Conservation (phyloP, 208 protist genomes). For the Acanthamoeba sp. region DNA sequence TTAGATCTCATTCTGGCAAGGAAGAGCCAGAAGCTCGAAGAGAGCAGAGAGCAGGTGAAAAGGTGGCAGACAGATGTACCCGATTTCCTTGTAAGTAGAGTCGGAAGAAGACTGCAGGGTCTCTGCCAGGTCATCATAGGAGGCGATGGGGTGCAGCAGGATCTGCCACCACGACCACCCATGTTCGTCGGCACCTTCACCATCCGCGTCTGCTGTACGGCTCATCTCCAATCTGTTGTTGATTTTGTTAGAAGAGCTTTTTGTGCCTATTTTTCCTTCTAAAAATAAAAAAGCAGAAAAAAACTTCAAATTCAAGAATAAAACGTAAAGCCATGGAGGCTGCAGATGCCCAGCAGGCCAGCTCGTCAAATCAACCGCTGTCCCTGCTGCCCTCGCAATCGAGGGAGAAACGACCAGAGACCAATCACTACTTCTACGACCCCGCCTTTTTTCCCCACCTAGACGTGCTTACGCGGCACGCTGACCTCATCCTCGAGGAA, state of each 20-base stretch:
- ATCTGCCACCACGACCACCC: neutral
- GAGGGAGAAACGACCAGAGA: constrained; percentile 17
- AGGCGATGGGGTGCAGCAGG: constrained; percentile 18
- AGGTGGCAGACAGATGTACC: neutral
- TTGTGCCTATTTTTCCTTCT: too few species aligned
- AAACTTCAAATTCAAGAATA: neutral
- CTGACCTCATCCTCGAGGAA: constrained; percentile 31
- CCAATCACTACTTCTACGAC: constrained; percentile 75
- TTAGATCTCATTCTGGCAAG: neutral
- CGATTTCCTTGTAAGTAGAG: constrained; percentile 34
- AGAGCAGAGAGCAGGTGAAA: neutral
- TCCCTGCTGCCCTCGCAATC: neutral
- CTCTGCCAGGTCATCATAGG: constrained; percentile 17
- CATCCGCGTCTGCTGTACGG: neutral
- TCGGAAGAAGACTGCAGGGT: constrained; percentile 31
- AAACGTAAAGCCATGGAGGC: neutral
- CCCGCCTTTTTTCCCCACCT: constrained; percentile 61
- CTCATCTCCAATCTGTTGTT: neutral
- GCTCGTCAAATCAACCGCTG: neutral
- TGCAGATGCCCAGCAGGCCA: neutral
- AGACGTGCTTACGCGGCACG: neutral
- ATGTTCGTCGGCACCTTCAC: neutral
- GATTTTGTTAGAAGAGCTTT: neutral
- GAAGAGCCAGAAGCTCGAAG: neutral
- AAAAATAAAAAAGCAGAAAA: neutral